A percentile compares a stretch with the other conserved stretches of the same genome.
phyloP scores from a whole-genome alignment of 78 protist species.

The Anaeramoeba flamelloides region DNA sequence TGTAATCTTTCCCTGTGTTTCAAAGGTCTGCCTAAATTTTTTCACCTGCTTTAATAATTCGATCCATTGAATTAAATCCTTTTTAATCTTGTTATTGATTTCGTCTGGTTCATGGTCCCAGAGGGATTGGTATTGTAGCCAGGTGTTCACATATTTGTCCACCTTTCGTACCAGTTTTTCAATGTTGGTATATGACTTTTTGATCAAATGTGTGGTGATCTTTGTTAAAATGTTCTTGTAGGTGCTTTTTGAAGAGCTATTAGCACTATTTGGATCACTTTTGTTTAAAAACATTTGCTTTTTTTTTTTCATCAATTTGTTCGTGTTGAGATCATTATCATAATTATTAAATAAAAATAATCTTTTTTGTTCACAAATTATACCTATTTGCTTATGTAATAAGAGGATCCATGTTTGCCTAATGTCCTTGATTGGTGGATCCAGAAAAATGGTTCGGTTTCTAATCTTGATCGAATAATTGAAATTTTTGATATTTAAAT shows the following conservation, averaged over 20 bases:
- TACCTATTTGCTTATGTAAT: slow-evolving; percentile 21
- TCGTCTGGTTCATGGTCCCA: not conserved
- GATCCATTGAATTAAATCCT: not conserved
- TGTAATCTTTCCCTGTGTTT: not conserved
- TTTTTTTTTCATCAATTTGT: not conserved
- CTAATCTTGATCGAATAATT: slow-evolving; percentile 43
- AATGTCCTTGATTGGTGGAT: slow-evolving; percentile 61
- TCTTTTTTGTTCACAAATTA: not conserved
- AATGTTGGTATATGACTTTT: too few relatives aligned
- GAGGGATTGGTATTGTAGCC: not conserved
- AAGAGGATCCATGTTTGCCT: slow-evolving; percentile 39
- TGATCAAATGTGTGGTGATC: too few relatives aligned
- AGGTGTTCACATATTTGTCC: not conserved
- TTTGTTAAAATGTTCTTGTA: not conserved
- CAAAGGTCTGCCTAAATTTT: not conserved
- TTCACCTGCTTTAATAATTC: not conserved
- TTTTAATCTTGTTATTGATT: not conserved
- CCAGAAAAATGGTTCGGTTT: slow-evolving; percentile 42
- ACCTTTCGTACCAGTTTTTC: not conserved
- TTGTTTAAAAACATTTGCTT: not conserved
- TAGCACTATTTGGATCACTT: not conserved
- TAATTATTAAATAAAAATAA: not conserved
- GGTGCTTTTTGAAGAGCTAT: not conserved
- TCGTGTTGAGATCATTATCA: not conserved
- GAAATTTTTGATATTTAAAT: too few relatives aligned